Evolutionary conservation across 441 rosid genomes (phyloP), one percentile per base, ranked within the genome.

Genomic region (Lepidium campestre): DNA sequence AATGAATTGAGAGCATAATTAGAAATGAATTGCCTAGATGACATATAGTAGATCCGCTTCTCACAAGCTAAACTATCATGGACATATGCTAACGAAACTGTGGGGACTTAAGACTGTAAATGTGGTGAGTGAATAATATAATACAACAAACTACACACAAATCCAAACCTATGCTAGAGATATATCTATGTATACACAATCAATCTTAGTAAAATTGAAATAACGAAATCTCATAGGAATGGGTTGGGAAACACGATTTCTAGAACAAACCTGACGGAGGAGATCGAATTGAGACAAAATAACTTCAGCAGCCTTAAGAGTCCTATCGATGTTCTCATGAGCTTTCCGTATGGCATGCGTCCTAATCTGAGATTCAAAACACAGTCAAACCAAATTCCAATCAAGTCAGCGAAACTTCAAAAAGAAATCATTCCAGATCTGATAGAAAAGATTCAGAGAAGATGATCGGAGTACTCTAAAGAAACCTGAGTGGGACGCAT

Each of bases 401-500:
- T 68, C 65, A 36, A 62, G 69, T 62, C 73, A 72, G 58, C 55
- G 32, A 50, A 59, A 42, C 11, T 32, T 10, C 27, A 56, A 27
- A 47, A 29, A 47, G n/a, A 22, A 48, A 5, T 6, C 63, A 44
- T 11, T 13, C 47, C 68, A 61, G 77, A 76, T 71, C 77, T 54
- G 49, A 67, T 6, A 34, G 3, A 14, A 34, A 55, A 25, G 27
- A 25, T 0, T 52, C 32, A 18, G 8, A 19, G 37, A 48, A 18
- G 25, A 53, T 5, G n/a, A 65, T 48, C 57, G 25, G 41, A 39
- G 72, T 27, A 15, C 66, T 10, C 2, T 7, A 34, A 10, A 20
- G 53, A 34, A 10, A 93, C 99, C 96, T 91, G 99, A 78, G 96
- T 91, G 3, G 99, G 99, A 61, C 96, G 91, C 99, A 93, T 91